Conservation (phyloP, 192 early-diverging fungal species). For the Gigaspora rosea region DNA sequence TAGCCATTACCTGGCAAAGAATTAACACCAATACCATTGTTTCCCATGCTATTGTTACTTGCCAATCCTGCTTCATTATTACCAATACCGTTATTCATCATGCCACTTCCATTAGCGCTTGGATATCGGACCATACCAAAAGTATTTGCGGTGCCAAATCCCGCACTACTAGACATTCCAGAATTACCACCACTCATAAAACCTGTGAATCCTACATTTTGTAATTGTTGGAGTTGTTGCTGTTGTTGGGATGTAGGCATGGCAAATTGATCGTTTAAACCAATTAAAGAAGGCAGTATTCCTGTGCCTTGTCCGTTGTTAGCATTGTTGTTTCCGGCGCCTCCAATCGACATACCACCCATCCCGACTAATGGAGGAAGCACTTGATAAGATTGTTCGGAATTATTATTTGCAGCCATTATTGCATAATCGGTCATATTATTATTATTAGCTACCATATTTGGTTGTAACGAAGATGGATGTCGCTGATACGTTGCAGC, state of each 20-base stretch:
- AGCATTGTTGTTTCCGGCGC: neutral
- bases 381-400: constrained; percentile 16
- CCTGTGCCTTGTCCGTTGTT: neutral
- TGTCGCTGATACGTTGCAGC: constrained; percentile 13
- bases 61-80: neutral
- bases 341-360: neutral
- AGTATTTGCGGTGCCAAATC: constrained; percentile 3
- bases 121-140: constrained; percentile 11
- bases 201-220: constrained; percentile 16
- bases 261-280: constrained; percentile 2
- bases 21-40: constrained; percentile 13
- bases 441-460: neutral
- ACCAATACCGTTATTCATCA: neutral
- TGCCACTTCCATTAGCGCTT: neutral
- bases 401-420: neutral
- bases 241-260: neutral
- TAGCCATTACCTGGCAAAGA: neutral
- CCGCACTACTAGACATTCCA: neutral
- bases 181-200: neutral
- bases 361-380: constrained; percentile 15
- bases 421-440: constrained; percentile 10
- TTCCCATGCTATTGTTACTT: neutral
- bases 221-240: constrained; percentile 14
- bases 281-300: constrained; percentile 2
- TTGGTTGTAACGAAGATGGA: neutral